phyloP scores from a whole-genome alignment of 2,329 filamentous ascomycete genomes.

The Aspergillus chevalieri region DNA sequence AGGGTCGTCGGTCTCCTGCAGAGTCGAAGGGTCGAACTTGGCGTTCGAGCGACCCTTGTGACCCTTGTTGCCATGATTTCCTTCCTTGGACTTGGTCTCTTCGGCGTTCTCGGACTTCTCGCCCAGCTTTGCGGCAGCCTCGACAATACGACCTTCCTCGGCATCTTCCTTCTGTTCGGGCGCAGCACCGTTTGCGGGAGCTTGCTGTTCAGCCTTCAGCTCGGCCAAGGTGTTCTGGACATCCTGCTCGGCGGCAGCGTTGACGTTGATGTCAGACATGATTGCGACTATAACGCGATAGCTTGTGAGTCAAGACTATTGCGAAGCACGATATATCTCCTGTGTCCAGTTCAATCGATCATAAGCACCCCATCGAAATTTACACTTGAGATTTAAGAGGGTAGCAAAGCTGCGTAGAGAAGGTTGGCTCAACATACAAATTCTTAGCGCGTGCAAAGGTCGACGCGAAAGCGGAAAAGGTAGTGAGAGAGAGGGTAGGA shows the following conservation, averaged over 20 bases:
- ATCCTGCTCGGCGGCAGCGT: constrained; percentile 41
- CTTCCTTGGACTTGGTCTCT: constrained; percentile 19
- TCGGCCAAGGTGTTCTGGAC: constrained; percentile 42
- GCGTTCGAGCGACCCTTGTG: constrained; percentile 48
- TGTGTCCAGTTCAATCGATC: not conserved
- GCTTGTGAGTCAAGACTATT: constrained; percentile 1
- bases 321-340: not conserved
- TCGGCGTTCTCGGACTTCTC: constrained; percentile 32
- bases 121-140: constrained; percentile 32
- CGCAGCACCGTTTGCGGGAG: constrained; percentile 14
- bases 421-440: not conserved
- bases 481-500: not conserved
- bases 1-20: constrained; percentile 68
- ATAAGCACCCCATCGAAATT: not conserved
- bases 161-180: constrained; percentile 24
- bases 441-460: not conserved
- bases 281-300: constrained; percentile 3
- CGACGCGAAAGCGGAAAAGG: not conserved
- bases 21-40: constrained; percentile 64
- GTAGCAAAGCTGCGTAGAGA: not conserved
- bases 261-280: constrained; percentile 33
- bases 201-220: constrained; percentile 32
- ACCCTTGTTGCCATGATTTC: constrained; percentile 19
- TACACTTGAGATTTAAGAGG: too few relatives aligned
- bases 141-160: constrained; percentile 34